Conservation (phyloP, 2,329 filamentous ascomycete genomes). For the Fusarium sp. region DNA sequence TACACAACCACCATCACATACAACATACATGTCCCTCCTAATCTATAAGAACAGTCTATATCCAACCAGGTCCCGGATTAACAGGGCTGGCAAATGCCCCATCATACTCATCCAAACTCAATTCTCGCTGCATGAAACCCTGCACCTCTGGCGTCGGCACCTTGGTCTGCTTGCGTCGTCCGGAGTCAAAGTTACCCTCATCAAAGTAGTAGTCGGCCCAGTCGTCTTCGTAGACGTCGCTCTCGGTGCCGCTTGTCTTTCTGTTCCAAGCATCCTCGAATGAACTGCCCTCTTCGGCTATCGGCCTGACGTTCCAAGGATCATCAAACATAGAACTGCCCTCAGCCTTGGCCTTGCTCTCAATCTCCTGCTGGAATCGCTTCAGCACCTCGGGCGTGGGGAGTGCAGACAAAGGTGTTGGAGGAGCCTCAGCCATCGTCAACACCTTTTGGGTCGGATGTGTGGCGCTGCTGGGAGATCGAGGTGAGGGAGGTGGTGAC, state of each 20-base stretch:
- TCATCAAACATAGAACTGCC: constrained; percentile 25
- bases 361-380: constrained; percentile 31
- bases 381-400: constrained; percentile 39
- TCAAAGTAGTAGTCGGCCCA: constrained; percentile 51
- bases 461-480: constrained; percentile 13
- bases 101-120: constrained; percentile 37
- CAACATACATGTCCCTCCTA: background rate
- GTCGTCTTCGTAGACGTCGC: constrained; percentile 42
- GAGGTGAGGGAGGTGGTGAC: constrained; percentile 26
- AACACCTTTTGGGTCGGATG: constrained; percentile 19
- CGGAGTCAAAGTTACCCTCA: constrained; percentile 35
- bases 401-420: constrained; percentile 36
- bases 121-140: constrained; percentile 27
- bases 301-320: constrained; percentile 15
- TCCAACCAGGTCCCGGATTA: constrained; percentile 42
- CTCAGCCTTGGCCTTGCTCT: constrained; percentile 1
- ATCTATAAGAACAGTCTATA: constrained; percentile 7
- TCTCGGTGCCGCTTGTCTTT: constrained; percentile 8
- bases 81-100: constrained; percentile 34
- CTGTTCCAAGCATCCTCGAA: constrained; percentile 28
- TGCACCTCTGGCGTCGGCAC: constrained; percentile 19
- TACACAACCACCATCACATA: background rate
- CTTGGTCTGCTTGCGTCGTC: constrained; percentile 11
- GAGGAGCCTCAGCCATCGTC: constrained; percentile 15
- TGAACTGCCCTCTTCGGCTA: constrained; percentile 1